A percentile compares a stretch with the other conserved stretches of the same genome.
Conservation (phyloP, 306 rosid genomes). For the Hippophae gyantsensis region DNA sequence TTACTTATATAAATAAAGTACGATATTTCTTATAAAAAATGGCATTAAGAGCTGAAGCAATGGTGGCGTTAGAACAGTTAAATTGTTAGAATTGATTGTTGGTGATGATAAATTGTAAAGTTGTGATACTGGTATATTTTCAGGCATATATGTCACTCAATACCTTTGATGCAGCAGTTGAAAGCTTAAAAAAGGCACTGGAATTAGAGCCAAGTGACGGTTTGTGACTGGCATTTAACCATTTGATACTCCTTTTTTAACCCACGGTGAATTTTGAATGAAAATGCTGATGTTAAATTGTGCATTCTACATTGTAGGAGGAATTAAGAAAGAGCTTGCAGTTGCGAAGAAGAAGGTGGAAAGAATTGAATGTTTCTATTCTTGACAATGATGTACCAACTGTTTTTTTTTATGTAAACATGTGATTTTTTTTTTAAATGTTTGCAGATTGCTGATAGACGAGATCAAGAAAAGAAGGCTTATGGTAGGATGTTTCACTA, state of each 20-base stretch:
- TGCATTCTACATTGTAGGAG: constrained; percentile 34
- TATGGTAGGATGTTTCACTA: constrained; percentile 63
- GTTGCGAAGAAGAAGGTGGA: constrained; percentile 55
- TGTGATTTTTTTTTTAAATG: neutral
- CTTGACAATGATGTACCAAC: neutral
- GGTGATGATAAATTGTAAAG: neutral
- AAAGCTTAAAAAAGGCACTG: constrained; percentile 62
- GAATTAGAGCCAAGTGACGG: constrained; percentile 79
- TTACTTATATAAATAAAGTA: no score
- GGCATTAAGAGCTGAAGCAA: no score
- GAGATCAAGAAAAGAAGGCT: constrained; percentile 55
- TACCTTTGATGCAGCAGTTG: constrained; percentile 66
- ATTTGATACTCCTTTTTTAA: neutral
- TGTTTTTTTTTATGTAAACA: neutral
- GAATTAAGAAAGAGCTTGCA: constrained; percentile 66
- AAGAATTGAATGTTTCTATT: neutral
- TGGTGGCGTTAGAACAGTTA: no score
- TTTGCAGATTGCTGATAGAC: constrained; percentile 63
- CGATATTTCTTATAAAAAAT: no score
- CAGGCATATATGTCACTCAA: constrained; percentile 66
- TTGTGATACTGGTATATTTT: constrained; percentile 2
- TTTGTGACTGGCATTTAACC: constrained; percentile 12
- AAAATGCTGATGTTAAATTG: neutral
- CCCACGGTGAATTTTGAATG: neutral
- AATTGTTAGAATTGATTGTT: no score